Evolutionary conservation across 805 yeast genomes (phyloP), one percentile per base, ranked within the genome.

Genomic region (Sugiyamaella chiloensis): DNA sequence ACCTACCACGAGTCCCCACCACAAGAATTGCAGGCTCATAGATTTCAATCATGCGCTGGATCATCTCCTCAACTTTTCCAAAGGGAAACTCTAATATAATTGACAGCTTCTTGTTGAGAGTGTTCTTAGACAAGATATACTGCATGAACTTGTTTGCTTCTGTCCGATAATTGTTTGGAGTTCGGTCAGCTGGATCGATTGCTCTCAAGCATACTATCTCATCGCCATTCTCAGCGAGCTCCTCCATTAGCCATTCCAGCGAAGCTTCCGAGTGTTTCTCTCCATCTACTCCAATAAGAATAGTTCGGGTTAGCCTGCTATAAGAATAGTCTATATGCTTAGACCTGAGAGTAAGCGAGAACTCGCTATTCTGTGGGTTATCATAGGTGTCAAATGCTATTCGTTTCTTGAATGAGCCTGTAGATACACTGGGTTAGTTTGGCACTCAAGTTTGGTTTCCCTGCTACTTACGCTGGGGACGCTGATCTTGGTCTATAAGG

Each of bases 11-110:
- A 2, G 76, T 70, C 3, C 79, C 79, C 32, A 75, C 76, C 9
- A 75, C 65, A 41, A 75, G 58, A 16, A 71, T 57, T 2, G 69
- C 59, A 6, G 78, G 78, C 40, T 72, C 75, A 58, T 73, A 75
- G 14, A 72, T 74, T 34, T 60, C 64, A 24, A 74, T 68, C 47
- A 72, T 67, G 21, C 65, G 64, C 16, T 65, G 67, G 12, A 75
- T 64, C 63, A 65, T 60, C 40, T 66, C 68, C 19, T 70, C 68
- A 14, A 69, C 72, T 50, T 68, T 70, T 2, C 79, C 79, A 6
- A 73, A 63, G 24, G 71, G 63, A 46, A 71, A 64, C 52, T 75
- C 79, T 30, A 74, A 60, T 16, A 71, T 66, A 9, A 75, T 55
- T 24, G 73, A 64, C n/a, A 75, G 61, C 51, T 66, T 65, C 50